phyloP scores from a whole-genome alignment of 2,329 filamentous ascomycete genomes.

The Colletotrichum musicola region DNA sequence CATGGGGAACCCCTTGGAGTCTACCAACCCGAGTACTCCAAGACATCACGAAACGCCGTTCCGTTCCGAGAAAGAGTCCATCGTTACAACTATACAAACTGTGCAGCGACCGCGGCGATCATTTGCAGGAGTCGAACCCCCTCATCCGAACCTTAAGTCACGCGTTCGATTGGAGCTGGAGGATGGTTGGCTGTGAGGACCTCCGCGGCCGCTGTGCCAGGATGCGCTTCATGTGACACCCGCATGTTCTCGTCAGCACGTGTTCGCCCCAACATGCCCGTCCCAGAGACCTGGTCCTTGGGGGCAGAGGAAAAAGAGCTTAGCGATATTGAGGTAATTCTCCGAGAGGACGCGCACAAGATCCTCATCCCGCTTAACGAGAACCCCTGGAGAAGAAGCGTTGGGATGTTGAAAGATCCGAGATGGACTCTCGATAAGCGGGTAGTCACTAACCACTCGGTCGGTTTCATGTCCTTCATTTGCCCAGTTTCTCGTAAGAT shows the following conservation, averaged over 20 bases:
- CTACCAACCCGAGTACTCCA: neutral
- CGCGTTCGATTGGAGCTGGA: neutral
- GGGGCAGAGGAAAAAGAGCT: neutral
- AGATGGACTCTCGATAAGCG: slow-evolving; percentile 1
- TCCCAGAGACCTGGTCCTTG: neutral
- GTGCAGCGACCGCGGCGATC: neutral
- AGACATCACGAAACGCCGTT: no score
- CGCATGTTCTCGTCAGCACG: neutral
- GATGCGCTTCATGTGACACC: neutral
- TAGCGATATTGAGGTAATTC: slow-evolving; percentile 34
- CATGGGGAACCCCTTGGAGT: neutral
- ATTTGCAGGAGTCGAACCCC: neutral
- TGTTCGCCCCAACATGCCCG: neutral
- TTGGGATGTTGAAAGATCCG: neutral
- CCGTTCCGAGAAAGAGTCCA: neutral
- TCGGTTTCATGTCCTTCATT: no score
- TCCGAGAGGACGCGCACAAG: slow-evolving; percentile 15
- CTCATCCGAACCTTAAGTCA: neutral
- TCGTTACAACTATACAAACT: neutral
- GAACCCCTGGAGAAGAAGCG: neutral
- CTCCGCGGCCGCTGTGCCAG: neutral
- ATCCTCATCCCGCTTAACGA: neutral
- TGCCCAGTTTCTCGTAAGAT: no score
- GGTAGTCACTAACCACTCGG: no score
- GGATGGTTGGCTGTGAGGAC: neutral